Conservation (phyloP, 495 filamentous ascomycete genomes). For the Aspergillus sclerotiicarbonarius region DNA sequence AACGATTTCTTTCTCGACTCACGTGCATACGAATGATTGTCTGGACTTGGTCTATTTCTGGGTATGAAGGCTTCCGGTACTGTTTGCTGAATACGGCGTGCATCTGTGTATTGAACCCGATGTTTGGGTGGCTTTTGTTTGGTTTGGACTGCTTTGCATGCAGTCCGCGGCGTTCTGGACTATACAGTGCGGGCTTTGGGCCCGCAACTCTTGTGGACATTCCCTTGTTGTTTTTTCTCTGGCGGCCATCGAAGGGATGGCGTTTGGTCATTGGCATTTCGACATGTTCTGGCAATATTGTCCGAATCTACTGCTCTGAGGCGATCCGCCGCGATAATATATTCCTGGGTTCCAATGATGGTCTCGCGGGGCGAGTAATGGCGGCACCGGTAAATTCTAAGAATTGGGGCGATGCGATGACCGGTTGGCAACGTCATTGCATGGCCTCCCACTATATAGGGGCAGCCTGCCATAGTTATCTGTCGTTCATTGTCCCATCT, state of each 20-base stretch:
- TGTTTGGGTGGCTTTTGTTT: constrained; percentile 5
- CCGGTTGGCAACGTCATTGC: constrained; percentile 11
- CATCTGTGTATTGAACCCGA: constrained; percentile 8
- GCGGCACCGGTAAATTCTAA: not conserved
- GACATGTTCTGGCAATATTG: constrained; percentile 9
- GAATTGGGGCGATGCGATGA: constrained; percentile 4
- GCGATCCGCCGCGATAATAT: not conserved
- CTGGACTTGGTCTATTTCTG: constrained; percentile 12
- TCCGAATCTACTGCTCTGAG: constrained; percentile 4
- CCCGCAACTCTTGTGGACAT: not conserved
- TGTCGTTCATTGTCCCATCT: not conserved
- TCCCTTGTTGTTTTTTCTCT: not conserved
- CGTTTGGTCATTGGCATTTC: constrained; percentile 4
- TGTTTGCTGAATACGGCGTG: constrained; percentile 12
- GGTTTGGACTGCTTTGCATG: not conserved
- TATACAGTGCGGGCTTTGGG: constrained; percentile 5
- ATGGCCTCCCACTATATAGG: not conserved
- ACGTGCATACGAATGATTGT: constrained; percentile 28
- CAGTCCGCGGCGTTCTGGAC: constrained; percentile 12
- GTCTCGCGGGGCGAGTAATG: not conserved
- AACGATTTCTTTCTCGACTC: constrained; percentile 9
- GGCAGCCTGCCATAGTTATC: not conserved
- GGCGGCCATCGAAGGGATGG: not conserved
- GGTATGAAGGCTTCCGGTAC: constrained; percentile 17
- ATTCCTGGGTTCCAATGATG: not conserved